These are phyloP conservation scores for Termitomyces sp. DNA, from an alignment of 1,284 basidiomycete species.

Conservation along the genomic window DNA sequence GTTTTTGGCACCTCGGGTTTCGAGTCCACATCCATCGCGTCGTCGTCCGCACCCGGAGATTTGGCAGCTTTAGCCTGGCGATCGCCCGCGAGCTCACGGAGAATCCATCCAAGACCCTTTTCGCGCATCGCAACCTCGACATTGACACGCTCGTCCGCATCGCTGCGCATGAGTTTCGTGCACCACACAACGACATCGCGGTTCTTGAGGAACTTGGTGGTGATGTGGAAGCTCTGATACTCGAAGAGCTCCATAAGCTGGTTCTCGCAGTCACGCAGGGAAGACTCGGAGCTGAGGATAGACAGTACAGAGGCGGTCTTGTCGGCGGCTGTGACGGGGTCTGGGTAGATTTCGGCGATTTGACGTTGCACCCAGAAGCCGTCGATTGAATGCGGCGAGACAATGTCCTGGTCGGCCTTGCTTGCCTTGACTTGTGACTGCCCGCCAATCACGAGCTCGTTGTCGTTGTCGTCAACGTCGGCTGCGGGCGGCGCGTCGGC, in stretches of 20 bases:
- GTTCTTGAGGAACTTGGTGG: slow-evolving; percentile 91
- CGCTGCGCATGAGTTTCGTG: slow-evolving; percentile 89
- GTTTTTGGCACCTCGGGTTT: slow-evolving; percentile 71
- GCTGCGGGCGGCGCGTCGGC: slow-evolving; percentile 39
- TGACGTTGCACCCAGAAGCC: slow-evolving; percentile 98
- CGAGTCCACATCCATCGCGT: slow-evolving; percentile 80
- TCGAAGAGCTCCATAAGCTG: slow-evolving; percentile 97
- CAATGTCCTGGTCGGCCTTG: slow-evolving; percentile 70
- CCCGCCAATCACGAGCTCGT: slow-evolving; percentile 70
- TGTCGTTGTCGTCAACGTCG: slow-evolving; percentile 41
- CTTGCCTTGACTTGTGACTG: slow-evolving; percentile 40
- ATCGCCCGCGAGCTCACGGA: slow-evolving; percentile 82
- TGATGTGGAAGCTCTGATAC: slow-evolving; percentile 89
- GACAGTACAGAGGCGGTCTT: slow-evolving; percentile 86
- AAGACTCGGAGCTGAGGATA: slow-evolving; percentile 87
- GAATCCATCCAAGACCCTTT: slow-evolving; percentile 94
- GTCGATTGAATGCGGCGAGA: slow-evolving; percentile 90
- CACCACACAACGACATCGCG: slow-evolving; percentile 98
- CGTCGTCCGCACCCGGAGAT: slow-evolving; percentile 26
- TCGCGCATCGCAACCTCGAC: slow-evolving; percentile 98
- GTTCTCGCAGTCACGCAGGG: slow-evolving; percentile 94
- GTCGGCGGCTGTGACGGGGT: slow-evolving; percentile 91
- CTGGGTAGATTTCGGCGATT: slow-evolving; percentile 86
- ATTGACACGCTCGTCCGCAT: slow-evolving; percentile 88
- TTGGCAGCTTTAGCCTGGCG: slow-evolving; percentile 50